Evolutionary conservation across 2,329 filamentous ascomycete genomes (phyloP).

Genomic region (Hymenoscyphus occultus): DNA sequence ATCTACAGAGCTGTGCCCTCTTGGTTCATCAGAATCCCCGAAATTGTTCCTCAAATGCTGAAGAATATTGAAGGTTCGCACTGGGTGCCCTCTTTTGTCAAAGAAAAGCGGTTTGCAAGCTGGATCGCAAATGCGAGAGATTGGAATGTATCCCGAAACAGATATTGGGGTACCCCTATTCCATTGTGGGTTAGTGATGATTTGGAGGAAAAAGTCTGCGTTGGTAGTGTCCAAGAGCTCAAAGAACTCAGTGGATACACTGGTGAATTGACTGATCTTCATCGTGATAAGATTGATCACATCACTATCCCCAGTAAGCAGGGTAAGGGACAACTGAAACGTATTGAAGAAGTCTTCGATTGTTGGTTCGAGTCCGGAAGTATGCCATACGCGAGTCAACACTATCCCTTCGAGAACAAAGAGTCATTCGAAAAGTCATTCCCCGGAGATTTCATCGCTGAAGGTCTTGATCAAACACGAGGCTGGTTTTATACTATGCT

Average conservation of each 20-base stretch:
- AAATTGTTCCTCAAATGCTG: slow-evolving; percentile 84
- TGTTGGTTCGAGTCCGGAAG: slow-evolving; percentile 97
- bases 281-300: slow-evolving; percentile 88
- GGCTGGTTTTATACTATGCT: slow-evolving; percentile 96
- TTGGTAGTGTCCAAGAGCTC: slow-evolving; percentile 82
- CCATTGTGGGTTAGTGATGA: slow-evolving; percentile 92
- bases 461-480: slow-evolving; percentile 88
- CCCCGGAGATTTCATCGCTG: slow-evolving; percentile 91
- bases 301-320: slow-evolving; percentile 91
- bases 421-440: slow-evolving; percentile 78
- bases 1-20: slow-evolving; percentile 90
- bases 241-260: slow-evolving; percentile 82
- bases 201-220: slow-evolving; percentile 77
- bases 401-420: slow-evolving; percentile 89
- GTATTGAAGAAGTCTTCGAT: slow-evolving; percentile 88
- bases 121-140: slow-evolving; percentile 91
- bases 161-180: slow-evolving; percentile 94
- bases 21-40: slow-evolving; percentile 89
- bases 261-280: slow-evolving; percentile 79
- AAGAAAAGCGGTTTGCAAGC: slow-evolving; percentile 84
- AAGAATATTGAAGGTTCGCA: slow-evolving; percentile 84
- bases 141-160: slow-evolving; percentile 92
- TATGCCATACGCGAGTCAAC: slow-evolving; percentile 89
- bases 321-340: slow-evolving; percentile 78
- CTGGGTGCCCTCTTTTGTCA: slow-evolving; percentile 89